Evolutionary conservation across 257 asterid genomes (phyloP).

Genomic region (Solanum chiquidenum): DNA sequence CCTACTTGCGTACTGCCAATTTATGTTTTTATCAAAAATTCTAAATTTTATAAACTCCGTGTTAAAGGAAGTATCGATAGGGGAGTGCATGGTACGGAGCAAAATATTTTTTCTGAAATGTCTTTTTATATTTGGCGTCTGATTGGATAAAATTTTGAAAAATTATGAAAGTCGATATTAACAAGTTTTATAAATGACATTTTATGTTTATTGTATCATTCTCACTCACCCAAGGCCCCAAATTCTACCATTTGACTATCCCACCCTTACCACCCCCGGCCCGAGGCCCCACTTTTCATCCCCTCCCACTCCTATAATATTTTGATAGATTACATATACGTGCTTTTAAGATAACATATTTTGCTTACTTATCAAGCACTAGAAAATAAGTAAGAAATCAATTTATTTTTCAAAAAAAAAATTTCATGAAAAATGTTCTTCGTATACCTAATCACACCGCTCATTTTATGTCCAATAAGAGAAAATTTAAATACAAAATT

Average conservation of each 20-base stretch:
- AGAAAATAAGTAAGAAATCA: rapidly evolving
- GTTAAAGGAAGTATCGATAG: rapidly evolving
- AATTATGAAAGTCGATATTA: too few relatives aligned
- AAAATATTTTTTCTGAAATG: too few relatives aligned
- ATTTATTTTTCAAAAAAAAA: too few relatives aligned
- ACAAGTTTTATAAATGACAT: neutral
- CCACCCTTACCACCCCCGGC: too few relatives aligned
- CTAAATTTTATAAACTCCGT: neutral
- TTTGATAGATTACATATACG: too few relatives aligned
- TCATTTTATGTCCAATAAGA: neutral
- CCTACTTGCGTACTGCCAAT: neutral
- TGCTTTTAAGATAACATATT: too few relatives aligned
- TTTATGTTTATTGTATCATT: too few relatives aligned
- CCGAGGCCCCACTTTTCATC: neutral
- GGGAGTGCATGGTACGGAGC: neutral
- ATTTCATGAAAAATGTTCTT: too few relatives aligned
- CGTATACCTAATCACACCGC: rapidly evolving
- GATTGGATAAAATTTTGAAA: too few relatives aligned
- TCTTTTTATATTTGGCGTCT: too few relatives aligned
- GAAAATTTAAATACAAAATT: neutral
- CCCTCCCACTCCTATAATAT: rapidly evolving
- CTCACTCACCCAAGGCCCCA: neutral
- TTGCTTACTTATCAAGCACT: too few relatives aligned
- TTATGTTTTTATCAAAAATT: neutral
- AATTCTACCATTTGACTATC: too few relatives aligned